Base-by-base conservation (phyloP, 1,139 yeast genomes). In the Hyphopichia fennica region DNA sequence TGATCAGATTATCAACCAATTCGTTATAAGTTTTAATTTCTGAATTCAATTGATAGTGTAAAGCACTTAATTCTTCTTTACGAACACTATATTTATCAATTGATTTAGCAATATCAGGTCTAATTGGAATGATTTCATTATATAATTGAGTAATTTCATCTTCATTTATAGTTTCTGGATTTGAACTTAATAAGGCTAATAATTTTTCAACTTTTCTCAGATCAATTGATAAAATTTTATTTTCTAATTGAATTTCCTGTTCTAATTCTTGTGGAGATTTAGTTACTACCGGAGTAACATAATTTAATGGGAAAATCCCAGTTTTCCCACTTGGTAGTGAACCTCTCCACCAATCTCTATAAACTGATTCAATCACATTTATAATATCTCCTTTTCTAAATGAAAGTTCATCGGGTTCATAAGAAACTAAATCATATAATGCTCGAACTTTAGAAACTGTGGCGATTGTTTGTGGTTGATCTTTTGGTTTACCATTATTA, bases 291-390 rank as follows among this genome's bases (percentile, higher is more conserved):
- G 91, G 91, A 2, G 90, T 81, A 1, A 93, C 98, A 58, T 93
- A 93, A 62, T 93, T 93, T 44, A 88, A 75, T 0, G 99, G 99
- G 65, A 93, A 90, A n/a, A 93, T 85, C 23, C 99, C 99, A 37
- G 82, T 73, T 43, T 75, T 76, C 0, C 97, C 97, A 44, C 79
- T 75, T 3, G 76, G 64, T 40, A 91, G 67, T 4, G 93, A 81
- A 4, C 99, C 99, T 52, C 89, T 77, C 87, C 97, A 88, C 99
- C 99, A 93, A 60, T 93, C 98, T 47, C 89, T 77, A 62, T 90
- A 90, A 6, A 87, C 96, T 15, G 87, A 79, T 55, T 90, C 98
- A 38, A 91, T 75, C 1, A 93, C 96, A 1, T 86, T 84, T 39
- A 93, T 91, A 2, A 83, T 71, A 57, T 86, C 95, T 18, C 89